Conservation (phyloP, 2,329 filamentous ascomycete species). For the Akanthomyces uredinophilus region DNA sequence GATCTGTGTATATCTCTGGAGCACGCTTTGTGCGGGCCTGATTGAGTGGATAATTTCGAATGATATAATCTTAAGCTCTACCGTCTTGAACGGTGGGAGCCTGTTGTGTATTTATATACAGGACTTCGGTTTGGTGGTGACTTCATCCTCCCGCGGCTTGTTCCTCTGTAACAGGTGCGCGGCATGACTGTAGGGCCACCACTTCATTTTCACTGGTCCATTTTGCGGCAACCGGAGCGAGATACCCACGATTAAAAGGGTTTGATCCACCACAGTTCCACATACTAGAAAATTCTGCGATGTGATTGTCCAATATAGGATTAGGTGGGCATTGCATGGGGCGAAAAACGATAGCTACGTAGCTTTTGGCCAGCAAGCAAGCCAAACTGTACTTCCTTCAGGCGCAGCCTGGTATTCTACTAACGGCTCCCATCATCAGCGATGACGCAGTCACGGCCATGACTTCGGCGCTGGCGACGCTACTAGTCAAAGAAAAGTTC, state of each 20-base stretch:
- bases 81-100: slow-evolving; percentile 38
- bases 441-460: neutral
- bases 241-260: neutral
- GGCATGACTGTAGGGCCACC: neutral
- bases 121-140: slow-evolving; percentile 14
- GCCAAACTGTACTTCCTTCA: neutral
- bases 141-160: slow-evolving; percentile 8
- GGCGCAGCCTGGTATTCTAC: neutral
- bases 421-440: neutral
- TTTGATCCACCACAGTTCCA: slow-evolving; percentile 3
- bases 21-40: neutral
- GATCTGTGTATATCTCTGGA: neutral
- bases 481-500: neutral
- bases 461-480: neutral
- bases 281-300: slow-evolving; percentile 1
- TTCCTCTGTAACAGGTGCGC: neutral
- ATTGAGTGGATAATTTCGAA: slow-evolving; percentile 4
- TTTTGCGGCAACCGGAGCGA: neutral
- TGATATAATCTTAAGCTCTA: slow-evolving; percentile 20
- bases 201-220: neutral
- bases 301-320: neutral
- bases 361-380: neutral
- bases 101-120: slow-evolving; percentile 28
- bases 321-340: neutral
- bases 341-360: neutral